These are phyloP conservation scores for Crassisporium funariophilum DNA, from an alignment of 768 basidiomycete genomes.

Conservation along the genomic window DNA sequence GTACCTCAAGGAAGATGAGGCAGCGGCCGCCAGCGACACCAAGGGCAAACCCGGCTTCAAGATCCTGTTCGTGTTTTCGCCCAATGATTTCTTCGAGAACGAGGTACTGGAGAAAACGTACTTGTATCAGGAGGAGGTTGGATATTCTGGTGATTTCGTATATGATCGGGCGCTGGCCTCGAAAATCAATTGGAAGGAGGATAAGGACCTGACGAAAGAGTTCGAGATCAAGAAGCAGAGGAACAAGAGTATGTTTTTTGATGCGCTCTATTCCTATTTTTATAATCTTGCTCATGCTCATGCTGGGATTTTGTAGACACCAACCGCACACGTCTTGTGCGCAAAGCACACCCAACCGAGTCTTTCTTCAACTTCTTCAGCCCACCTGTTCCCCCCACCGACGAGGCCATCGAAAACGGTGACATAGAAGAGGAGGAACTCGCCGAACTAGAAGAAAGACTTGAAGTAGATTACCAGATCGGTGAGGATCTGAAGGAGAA, in stretches of 20 bases:
- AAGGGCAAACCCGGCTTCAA: constrained; percentile 89
- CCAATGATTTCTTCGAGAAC: constrained; percentile 91
- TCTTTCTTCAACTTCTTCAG: constrained; percentile 99
- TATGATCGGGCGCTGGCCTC: constrained; percentile 96
- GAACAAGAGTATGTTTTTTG: constrained; percentile 81
- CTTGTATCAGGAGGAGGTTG: constrained; percentile 87
- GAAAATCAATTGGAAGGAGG: constrained; percentile 96
- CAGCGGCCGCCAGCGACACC: constrained; percentile 45
- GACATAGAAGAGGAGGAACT: constrained; percentile 85
- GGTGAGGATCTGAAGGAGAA: constrained; percentile 98
- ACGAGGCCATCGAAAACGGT: constrained; percentile 65
- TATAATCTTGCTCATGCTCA: constrained; percentile 5
- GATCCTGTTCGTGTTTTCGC: constrained; percentile 77
- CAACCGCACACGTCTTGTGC: constrained; percentile 78
- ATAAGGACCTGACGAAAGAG: constrained; percentile 96
- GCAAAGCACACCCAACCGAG: constrained; percentile 87
- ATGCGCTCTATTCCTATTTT: constrained; percentile 1
- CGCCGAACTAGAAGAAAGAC: constrained; percentile 88
- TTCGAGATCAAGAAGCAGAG: constrained; percentile 99
- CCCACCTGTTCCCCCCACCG: constrained; percentile 73
- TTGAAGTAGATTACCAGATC: constrained; percentile 97
- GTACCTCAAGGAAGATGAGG: constrained; percentile 59
- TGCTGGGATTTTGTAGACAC: constrained; percentile 55
- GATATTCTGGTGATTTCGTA: constrained; percentile 95
- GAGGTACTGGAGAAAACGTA: constrained; percentile 89